A percentile compares a stretch with the other conserved stretches of the same genome.
Evolutionary conservation across 768 basidiomycete species (phyloP).

Genomic region (Hemileccinum impolitum): DNA sequence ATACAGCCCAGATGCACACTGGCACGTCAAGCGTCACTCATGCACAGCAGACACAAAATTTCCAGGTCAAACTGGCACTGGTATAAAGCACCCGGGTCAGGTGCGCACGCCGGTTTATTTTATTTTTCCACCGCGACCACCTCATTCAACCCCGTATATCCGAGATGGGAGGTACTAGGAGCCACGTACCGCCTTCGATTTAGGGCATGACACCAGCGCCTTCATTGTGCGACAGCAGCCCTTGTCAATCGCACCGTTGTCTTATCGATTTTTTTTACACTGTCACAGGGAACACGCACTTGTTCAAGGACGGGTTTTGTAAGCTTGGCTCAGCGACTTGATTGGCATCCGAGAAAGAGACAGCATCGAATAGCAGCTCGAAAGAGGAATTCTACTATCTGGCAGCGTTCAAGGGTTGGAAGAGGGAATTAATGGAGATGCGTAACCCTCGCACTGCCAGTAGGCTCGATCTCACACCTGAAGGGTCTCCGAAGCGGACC

Average conservation of each 20-base stretch:
- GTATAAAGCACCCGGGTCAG: constrained; percentile 44
- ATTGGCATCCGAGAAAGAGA: constrained; percentile 43
- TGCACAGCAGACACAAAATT: neutral
- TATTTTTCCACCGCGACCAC: neutral
- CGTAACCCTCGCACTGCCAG: neutral
- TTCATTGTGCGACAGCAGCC: constrained; percentile 20
- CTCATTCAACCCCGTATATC: constrained; percentile 36
- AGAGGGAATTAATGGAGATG: neutral
- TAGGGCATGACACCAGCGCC: neutral
- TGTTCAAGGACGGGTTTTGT: constrained; percentile 40
- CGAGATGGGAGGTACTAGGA: constrained; percentile 18
- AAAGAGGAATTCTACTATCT: constrained; percentile 28
- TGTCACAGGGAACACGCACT: constrained; percentile 45
- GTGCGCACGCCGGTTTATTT: constrained; percentile 21
- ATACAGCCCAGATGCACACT: neutral
- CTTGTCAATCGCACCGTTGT: constrained; percentile 18
- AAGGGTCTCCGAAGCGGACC: constrained; percentile 16
- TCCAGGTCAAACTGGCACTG: neutral
- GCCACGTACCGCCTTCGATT: constrained; percentile 6
- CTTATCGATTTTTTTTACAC: constrained; percentile 15
- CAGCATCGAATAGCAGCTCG: constrained; percentile 33
- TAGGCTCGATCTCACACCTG: neutral
- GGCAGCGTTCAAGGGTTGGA: neutral
- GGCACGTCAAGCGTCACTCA: too few species aligned
- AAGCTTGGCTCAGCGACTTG: constrained; percentile 45